phyloP scores from a whole-genome alignment of 768 basidiomycete species.

The Auriscalpium vulgare region DNA sequence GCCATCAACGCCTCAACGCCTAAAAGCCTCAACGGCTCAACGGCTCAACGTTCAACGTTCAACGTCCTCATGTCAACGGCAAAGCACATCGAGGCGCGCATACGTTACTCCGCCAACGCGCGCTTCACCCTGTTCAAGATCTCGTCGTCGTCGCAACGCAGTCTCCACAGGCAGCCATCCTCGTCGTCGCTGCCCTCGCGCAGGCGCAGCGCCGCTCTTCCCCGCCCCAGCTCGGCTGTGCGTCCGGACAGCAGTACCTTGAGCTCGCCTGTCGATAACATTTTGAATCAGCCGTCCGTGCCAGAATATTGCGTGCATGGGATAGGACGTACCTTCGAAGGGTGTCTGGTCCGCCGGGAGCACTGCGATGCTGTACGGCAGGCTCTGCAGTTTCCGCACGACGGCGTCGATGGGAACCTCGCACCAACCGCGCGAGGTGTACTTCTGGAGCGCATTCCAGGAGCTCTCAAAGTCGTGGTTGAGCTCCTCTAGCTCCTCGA shows the following conservation, averaged over 20 bases:
- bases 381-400: constrained; percentile 43
- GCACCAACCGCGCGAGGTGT: constrained; percentile 58
- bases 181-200: constrained; percentile 41
- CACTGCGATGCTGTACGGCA: constrained; percentile 39
- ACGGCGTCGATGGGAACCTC: constrained; percentile 46
- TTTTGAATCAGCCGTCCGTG: neutral
- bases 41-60: too few relatives aligned
- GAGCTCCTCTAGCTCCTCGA: constrained; percentile 4
- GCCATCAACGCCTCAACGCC: too few relatives aligned
- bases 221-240: constrained; percentile 5
- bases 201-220: constrained; percentile 42
- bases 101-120: constrained; percentile 21
- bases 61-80: too few relatives aligned
- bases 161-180: constrained; percentile 63
- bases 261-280: constrained; percentile 43
- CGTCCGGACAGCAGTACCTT: constrained; percentile 42
- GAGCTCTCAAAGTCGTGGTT: constrained; percentile 41
- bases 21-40: too few relatives aligned
- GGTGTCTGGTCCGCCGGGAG: constrained; percentile 47
- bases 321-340: constrained; percentile 43
- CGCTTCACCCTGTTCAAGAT: constrained; percentile 39
- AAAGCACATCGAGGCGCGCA: too few relatives aligned
- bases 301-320: neutral
- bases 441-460: constrained; percentile 48
- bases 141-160: constrained; percentile 43